Percentiles rank a stretch among this genome's conserved stretches.
These are phyloP conservation scores for Diaporthe ilicicola DNA, from an alignment of 2,329 filamentous ascomycete species.

Conservation along the genomic window DNA sequence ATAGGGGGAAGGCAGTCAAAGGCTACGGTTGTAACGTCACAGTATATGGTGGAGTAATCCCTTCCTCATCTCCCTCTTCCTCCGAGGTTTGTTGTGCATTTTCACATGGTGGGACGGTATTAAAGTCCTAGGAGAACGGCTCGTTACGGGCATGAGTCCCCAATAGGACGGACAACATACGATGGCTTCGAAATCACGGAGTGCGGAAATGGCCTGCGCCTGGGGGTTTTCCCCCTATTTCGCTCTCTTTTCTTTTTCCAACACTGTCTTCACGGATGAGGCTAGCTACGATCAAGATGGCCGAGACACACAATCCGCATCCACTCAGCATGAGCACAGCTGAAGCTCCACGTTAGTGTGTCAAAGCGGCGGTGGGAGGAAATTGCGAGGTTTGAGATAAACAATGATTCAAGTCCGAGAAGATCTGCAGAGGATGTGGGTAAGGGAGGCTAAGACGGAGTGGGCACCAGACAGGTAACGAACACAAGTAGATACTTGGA, in stretches of 20 bases:
- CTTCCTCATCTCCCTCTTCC: neutral
- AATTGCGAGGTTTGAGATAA: conserved; percentile 17
- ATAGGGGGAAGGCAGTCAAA: neutral
- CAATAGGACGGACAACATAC: neutral
- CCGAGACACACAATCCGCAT: too few relatives aligned
- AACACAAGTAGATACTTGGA: neutral
- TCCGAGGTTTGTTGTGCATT: neutral
- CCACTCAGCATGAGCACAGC: neutral
- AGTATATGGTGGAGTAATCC: neutral
- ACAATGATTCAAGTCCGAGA: neutral
- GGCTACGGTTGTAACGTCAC: neutral
- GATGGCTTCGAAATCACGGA: neutral
- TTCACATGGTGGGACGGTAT: neutral
- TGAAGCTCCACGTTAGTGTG: neutral
- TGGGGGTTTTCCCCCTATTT: too few relatives aligned
- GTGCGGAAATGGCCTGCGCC: neutral
- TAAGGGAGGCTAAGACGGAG: neutral
- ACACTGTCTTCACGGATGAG: neutral
- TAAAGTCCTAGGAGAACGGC: conserved; percentile 8
- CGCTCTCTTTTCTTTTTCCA: too few relatives aligned
- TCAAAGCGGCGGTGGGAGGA: conserved; percentile 1
- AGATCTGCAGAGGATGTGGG: conserved; percentile 1
- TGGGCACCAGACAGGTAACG: neutral
- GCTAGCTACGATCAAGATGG: neutral
- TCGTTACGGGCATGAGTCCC: neutral